These are phyloP conservation scores for Tolypocladium endophyticum DNA, from an alignment of 2,329 filamentous ascomycete species.

Conservation along the genomic window DNA sequence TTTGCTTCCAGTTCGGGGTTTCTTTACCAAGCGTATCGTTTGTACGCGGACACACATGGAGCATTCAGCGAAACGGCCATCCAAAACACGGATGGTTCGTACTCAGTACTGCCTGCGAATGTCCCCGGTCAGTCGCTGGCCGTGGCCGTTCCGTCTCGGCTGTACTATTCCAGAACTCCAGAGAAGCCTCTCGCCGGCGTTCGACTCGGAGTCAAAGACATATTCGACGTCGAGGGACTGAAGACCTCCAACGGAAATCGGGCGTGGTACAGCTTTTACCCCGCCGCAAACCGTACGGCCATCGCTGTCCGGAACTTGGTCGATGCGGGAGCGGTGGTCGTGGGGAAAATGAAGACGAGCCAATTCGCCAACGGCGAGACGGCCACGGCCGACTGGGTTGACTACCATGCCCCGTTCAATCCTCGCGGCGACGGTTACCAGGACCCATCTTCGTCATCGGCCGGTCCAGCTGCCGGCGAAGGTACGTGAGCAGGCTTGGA, in stretches of 20 bases:
- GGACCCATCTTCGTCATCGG: conserved; percentile 28
- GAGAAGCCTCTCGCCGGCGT: conserved; percentile 44
- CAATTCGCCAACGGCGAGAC: conserved; percentile 30
- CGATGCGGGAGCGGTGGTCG: conserved; percentile 41
- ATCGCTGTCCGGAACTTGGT: conserved; percentile 44
- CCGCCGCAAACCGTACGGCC: conserved; percentile 33
- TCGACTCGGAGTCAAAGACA: conserved; percentile 49
- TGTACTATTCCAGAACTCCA: conserved; percentile 39
- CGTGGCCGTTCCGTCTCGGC: conserved; percentile 41
- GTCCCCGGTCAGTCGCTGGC: conserved; percentile 5
- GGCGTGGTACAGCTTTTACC: conserved; percentile 45
- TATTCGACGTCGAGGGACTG: conserved; percentile 43
- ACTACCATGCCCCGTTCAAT: conserved; percentile 28
- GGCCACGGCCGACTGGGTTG: conserved; percentile 35
- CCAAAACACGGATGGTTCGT: not conserved
- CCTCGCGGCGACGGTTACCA: conserved; percentile 37
- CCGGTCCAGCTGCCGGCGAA: conserved; percentile 12
- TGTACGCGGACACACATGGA: conserved; percentile 12
- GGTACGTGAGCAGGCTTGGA: not conserved
- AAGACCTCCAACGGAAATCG: conserved; percentile 43
- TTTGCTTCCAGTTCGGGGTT: conserved; percentile 5
- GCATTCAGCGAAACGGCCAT: conserved; percentile 8
- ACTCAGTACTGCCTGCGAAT: conserved; percentile 4
- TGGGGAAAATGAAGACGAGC: conserved; percentile 34
- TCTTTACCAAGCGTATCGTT: conserved; percentile 8